Evolutionary conservation across 2,329 filamentous ascomycete genomes (phyloP).

Genomic region (Colletotrichum sp.): DNA sequence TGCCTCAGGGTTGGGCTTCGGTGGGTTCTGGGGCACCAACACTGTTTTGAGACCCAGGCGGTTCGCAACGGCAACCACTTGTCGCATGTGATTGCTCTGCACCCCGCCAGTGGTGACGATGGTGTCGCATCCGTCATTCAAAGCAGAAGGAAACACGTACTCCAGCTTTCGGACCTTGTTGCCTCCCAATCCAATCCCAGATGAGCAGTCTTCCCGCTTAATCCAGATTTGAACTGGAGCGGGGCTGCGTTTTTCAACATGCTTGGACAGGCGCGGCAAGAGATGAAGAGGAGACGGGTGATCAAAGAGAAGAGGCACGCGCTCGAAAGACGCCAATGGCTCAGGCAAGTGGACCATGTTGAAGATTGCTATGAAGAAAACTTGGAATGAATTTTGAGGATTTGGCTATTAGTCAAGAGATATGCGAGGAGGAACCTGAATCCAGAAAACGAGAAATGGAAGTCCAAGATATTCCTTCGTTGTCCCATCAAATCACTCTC

Average conservation of each 20-base stretch:
- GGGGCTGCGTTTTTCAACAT: neutral
- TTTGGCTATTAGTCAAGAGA: neutral
- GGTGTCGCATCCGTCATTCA: neutral
- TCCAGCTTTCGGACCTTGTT: neutral
- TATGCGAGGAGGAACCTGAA: neutral
- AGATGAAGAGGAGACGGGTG: neutral
- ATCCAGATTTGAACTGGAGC: neutral
- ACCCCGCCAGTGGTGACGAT: neutral
- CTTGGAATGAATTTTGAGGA: neutral
- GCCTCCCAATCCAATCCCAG: neutral
- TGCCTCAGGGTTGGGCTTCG: neutral
- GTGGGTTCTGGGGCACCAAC: neutral
- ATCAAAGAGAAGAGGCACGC: neutral
- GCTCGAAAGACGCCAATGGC: neutral
- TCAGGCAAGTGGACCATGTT: neutral
- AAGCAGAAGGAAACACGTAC: neutral
- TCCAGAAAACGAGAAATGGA: neutral
- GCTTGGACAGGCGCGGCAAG: neutral
- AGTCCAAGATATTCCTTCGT: neutral
- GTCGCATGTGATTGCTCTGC: neutral
- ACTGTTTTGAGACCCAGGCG: neutral
- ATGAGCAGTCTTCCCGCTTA: neutral
- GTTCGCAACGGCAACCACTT: neutral
- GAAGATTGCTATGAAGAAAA: neutral
- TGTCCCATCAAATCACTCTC: neutral